Percentiles rank a stretch among this genome's conserved stretches.
phyloP scores from a whole-genome alignment of 495 filamentous ascomycete genomes.

The Lophiotrema nucula region DNA sequence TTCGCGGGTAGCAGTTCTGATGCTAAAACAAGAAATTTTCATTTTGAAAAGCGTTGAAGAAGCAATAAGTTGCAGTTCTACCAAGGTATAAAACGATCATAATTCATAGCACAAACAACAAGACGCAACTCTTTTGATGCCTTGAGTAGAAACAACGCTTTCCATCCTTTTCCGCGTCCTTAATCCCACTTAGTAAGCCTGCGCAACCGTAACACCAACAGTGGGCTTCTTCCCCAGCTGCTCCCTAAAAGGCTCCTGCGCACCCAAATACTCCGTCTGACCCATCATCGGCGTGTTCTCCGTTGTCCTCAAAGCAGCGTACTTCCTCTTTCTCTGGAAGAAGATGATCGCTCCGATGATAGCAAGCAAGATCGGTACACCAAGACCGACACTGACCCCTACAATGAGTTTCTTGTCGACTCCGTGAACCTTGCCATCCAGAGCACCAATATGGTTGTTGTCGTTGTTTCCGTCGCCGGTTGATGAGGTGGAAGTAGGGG shows the following conservation, averaged over 20 bases:
- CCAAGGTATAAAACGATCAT: too few relatives aligned
- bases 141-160: too few relatives aligned
- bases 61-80: too few relatives aligned
- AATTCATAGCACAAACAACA: too few relatives aligned
- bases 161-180: too few relatives aligned
- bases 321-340: background rate
- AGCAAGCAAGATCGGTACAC: slow-evolving; percentile 4
- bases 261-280: background rate
- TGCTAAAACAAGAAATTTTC: too few relatives aligned
- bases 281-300: background rate
- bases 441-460: background rate
- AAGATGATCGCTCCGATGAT: slow-evolving; percentile 8
- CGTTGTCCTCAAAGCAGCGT: background rate
- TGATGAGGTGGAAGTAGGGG: background rate
- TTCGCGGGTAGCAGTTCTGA: too few relatives aligned
- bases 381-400: slow-evolving; percentile 20
- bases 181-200: too few relatives aligned
- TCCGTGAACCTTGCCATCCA: slow-evolving; percentile 13
- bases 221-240: background rate
- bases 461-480: background rate
- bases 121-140: too few relatives aligned
- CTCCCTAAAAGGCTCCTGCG: background rate
- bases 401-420: slow-evolving; percentile 21
- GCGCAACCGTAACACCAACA: background rate
- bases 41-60: too few relatives aligned